Percentiles rank a stretch among this genome's conserved stretches.
These are phyloP conservation scores for Leishmania arabica DNA, from an alignment of 208 protist genomes.

Conservation along the genomic window DNA sequence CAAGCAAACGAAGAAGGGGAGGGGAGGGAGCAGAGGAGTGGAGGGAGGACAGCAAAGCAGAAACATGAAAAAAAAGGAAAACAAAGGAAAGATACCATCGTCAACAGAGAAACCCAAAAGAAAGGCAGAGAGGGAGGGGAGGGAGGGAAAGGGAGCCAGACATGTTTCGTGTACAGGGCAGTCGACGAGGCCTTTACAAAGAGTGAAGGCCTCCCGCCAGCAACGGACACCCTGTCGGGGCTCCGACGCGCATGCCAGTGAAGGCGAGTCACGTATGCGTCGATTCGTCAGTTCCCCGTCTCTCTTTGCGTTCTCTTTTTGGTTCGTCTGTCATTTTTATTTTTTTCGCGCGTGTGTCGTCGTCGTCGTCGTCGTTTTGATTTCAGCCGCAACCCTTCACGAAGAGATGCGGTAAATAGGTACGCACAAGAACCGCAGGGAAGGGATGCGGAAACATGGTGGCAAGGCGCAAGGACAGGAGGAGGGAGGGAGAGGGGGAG, in stretches of 20 bases:
- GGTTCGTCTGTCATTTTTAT: not conserved
- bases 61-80: no score
- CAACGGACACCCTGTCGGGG: not conserved
- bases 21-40: not conserved
- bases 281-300: not conserved
- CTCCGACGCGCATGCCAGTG: not conserved
- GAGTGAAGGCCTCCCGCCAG: not conserved
- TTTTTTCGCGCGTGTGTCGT: not conserved
- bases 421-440: not conserved
- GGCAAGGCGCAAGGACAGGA: not conserved
- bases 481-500: no score
- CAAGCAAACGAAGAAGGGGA: not conserved
- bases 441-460: not conserved
- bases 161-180: not conserved
- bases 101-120: not conserved
- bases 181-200: not conserved
- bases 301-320: no score
- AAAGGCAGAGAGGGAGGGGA: no score
- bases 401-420: not conserved
- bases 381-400: not conserved
- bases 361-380: not conserved
- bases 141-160: not conserved
- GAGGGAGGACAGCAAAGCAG: not conserved
- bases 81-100: not conserved
- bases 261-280: not conserved